phyloP scores from a whole-genome alignment of 768 basidiomycete genomes.

The Stropharia rugosoannulata region DNA sequence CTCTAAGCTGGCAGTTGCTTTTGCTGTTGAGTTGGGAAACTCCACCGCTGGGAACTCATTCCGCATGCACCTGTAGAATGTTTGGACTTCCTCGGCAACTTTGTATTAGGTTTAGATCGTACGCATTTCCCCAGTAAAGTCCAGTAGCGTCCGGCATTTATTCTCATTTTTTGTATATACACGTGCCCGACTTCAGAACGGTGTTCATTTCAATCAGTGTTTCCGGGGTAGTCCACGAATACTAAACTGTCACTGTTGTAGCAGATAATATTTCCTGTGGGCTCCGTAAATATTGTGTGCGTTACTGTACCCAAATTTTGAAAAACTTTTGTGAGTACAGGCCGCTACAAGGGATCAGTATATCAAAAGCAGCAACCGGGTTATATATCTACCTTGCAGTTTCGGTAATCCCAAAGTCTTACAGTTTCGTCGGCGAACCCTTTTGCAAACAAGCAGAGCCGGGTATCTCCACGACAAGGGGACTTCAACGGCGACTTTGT shows the following conservation, averaged over 20 bases:
- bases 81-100: not conserved
- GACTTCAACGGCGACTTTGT: slow-evolving; percentile 17
- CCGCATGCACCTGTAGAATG: not conserved
- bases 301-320: slow-evolving; percentile 32
- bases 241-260: slow-evolving; percentile 35
- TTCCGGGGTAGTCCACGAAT: slow-evolving; percentile 1
- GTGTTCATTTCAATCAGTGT: not conserved
- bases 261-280: slow-evolving; percentile 31
- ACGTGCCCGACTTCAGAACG: not conserved
- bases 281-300: slow-evolving; percentile 39
- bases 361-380: not conserved
- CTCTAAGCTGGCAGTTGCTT: slow-evolving; percentile 80
- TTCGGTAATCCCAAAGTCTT: slow-evolving; percentile 50
- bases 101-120: too few relatives aligned
- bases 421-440: slow-evolving; percentile 44
- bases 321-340: slow-evolving; percentile 30
- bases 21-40: slow-evolving; percentile 70
- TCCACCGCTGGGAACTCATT: slow-evolving; percentile 22
- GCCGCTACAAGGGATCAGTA: slow-evolving; percentile 25
- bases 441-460: slow-evolving; percentile 41
- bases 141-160: too few relatives aligned
- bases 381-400: slow-evolving; percentile 35
- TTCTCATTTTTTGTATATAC: not conserved
- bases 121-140: too few relatives aligned
- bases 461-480: slow-evolving; percentile 38